Conservation (phyloP, 2,329 filamentous ascomycete species). For the Talaromyces pinophilus region DNA sequence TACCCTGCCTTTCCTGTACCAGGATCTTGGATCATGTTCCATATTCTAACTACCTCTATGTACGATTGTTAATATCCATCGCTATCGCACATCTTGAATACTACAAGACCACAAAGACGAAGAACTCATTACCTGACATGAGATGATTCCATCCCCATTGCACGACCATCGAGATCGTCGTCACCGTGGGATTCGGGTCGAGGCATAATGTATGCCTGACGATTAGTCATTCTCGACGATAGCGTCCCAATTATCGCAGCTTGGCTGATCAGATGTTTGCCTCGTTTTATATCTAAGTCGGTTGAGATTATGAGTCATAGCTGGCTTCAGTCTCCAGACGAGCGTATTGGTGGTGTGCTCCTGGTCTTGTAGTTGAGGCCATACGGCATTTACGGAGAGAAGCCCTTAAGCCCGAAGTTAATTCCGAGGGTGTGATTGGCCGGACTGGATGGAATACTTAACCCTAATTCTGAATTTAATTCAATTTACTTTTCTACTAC, state of each 20-base stretch:
- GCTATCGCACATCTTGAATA: conserved; percentile 1
- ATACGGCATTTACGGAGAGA: conserved; percentile 22
- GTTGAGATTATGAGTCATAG: conserved; percentile 1
- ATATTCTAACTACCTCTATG: conserved; percentile 2
- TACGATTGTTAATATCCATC: conserved; percentile 1
- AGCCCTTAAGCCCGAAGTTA: conserved; percentile 18
- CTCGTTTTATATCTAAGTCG: background rate
- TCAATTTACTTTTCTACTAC: background rate
- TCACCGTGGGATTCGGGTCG: background rate
- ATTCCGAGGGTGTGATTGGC: conserved; percentile 5
- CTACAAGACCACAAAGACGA: background rate
- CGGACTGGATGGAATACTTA: background rate
- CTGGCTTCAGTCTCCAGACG: background rate
- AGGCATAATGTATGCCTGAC: background rate
- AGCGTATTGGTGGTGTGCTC: background rate
- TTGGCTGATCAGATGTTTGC: background rate
- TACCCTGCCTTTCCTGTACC: background rate
- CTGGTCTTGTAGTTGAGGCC: background rate
- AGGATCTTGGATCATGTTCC: background rate
- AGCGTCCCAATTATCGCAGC: background rate
- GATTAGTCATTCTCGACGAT: background rate
- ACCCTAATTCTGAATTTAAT: background rate
- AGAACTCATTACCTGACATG: conserved; percentile 5
- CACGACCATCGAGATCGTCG: background rate
- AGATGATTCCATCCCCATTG: background rate